A percentile compares a stretch with the other conserved stretches of the same genome.
Conservation (phyloP, 495 filamentous ascomycete genomes). For the Hypoxylon perforatum region DNA sequence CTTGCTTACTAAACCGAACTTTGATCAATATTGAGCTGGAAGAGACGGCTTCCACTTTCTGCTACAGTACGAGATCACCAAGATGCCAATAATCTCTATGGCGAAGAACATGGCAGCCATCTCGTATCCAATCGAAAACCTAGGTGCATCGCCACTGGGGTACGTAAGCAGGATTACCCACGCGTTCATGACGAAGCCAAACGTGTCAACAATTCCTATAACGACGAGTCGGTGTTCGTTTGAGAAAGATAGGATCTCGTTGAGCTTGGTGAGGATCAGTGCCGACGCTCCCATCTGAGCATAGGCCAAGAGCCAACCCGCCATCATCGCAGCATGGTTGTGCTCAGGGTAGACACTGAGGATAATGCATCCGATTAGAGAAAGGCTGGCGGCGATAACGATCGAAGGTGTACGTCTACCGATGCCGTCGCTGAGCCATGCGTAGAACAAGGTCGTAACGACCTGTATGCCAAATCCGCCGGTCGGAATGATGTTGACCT, state of each 20-base stretch:
- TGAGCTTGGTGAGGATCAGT: slow-evolving; percentile 42
- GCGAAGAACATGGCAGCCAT: slow-evolving; percentile 25
- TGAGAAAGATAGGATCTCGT: slow-evolving; percentile 22
- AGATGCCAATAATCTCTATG: slow-evolving; percentile 14
- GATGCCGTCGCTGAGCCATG: slow-evolving; percentile 12
- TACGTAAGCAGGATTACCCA: slow-evolving; percentile 40
- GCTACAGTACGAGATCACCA: slow-evolving; percentile 4
- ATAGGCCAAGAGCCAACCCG: slow-evolving; percentile 40
- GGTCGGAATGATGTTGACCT: slow-evolving; percentile 48
- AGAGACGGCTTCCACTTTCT: slow-evolving; percentile 17
- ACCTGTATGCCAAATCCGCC: slow-evolving; percentile 43
- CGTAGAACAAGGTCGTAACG: slow-evolving; percentile 36
- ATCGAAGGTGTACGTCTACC: slow-evolving; percentile 62
- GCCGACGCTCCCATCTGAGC: slow-evolving; percentile 32
- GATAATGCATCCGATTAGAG: slow-evolving; percentile 48
- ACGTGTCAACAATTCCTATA: slow-evolving; percentile 29
- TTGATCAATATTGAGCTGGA: neutral
- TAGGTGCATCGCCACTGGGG: slow-evolving; percentile 35
- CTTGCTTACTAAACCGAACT: no score
- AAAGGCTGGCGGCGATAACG: slow-evolving; percentile 44
- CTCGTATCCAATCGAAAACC: slow-evolving; percentile 41
- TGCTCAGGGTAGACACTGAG: slow-evolving; percentile 45
- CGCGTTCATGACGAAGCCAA: slow-evolving; percentile 26
- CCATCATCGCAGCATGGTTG: slow-evolving; percentile 43
- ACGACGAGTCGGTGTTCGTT: slow-evolving; percentile 26